phyloP scores from a whole-genome alignment of 2,329 filamentous ascomycete species.

The Ambrosiella beaveri region DNA sequence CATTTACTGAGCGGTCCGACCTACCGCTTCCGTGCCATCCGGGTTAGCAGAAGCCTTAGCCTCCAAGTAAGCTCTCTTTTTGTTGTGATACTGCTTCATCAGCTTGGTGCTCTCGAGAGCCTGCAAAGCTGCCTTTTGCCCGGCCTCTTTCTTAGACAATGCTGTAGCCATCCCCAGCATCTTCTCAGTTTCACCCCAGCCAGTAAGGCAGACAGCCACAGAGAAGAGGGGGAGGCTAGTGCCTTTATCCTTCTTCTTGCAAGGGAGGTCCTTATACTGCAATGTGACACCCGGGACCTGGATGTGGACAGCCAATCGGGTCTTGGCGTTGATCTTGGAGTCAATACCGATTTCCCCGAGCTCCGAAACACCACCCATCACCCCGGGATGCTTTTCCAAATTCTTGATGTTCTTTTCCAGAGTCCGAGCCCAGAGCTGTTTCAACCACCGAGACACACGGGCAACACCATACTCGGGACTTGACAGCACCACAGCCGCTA shows the following conservation, averaged over 20 bases:
- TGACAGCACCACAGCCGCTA: slow-evolving; percentile 59
- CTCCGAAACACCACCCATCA: slow-evolving; percentile 20
- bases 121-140: slow-evolving; percentile 44
- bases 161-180: slow-evolving; percentile 46
- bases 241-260: slow-evolving; percentile 35
- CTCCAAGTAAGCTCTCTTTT: slow-evolving; percentile 28
- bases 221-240: slow-evolving; percentile 40
- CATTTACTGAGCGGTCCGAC: background rate
- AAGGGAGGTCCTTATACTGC: slow-evolving; percentile 39
- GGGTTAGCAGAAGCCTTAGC: slow-evolving; percentile 15
- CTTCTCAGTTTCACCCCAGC: slow-evolving; percentile 48
- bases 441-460: slow-evolving; percentile 53
- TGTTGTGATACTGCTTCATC: slow-evolving; percentile 31
- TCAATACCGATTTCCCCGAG: slow-evolving; percentile 14
- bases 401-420: slow-evolving; percentile 36
- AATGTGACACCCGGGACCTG: slow-evolving; percentile 40
- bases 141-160: slow-evolving; percentile 51
- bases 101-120: slow-evolving; percentile 51
- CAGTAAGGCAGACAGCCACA: slow-evolving; percentile 47
- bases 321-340: slow-evolving; percentile 26
- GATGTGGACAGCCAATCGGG: slow-evolving; percentile 33
- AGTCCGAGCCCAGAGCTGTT: slow-evolving; percentile 52
- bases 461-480: slow-evolving; percentile 44
- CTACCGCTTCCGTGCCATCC: background rate
- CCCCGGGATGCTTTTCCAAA: background rate